These are phyloP conservation scores for Lactarius trivialis DNA, from an alignment of 768 basidiomycete species.

Conservation along the genomic window DNA sequence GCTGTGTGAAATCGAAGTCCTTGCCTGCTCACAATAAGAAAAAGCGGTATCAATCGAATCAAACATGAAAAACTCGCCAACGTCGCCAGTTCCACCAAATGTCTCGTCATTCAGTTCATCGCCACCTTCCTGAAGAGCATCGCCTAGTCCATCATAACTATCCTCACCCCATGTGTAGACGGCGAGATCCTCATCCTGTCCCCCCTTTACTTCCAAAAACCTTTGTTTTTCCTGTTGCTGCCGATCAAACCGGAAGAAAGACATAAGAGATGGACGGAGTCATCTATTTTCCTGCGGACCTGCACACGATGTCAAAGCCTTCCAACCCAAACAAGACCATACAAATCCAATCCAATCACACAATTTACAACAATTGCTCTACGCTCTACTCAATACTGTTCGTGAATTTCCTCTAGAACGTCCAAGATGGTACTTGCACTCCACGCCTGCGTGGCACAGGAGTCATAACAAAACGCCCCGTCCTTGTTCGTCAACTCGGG, in stretches of 20 bases:
- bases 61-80: constrained; percentile 53
- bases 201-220: constrained; percentile 39
- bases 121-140: constrained; percentile 78
- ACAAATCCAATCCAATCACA: constrained; percentile 7
- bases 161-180: constrained; percentile 93
- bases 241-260: constrained; percentile 75
- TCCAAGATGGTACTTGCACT: constrained; percentile 89
- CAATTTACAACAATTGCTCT: background rate
- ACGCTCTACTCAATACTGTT: constrained; percentile 10
- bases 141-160: constrained; percentile 83
- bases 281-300: background rate
- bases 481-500: constrained; percentile 89
- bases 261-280: constrained; percentile 37
- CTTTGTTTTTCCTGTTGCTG: constrained; percentile 47
- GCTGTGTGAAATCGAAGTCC: constrained; percentile 82
- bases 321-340: constrained; percentile 18
- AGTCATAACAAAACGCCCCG: constrained; percentile 77
- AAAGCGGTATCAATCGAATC: background rate
- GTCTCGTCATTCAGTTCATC: constrained; percentile 98
- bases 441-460: constrained; percentile 95
- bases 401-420: constrained; percentile 72
- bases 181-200: constrained; percentile 69
- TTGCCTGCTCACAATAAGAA: constrained; percentile 46
- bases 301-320: background rate
- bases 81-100: constrained; percentile 64